Conservation (phyloP, 1,139 yeast genomes). For the Hanseniaspora sp. region DNA sequence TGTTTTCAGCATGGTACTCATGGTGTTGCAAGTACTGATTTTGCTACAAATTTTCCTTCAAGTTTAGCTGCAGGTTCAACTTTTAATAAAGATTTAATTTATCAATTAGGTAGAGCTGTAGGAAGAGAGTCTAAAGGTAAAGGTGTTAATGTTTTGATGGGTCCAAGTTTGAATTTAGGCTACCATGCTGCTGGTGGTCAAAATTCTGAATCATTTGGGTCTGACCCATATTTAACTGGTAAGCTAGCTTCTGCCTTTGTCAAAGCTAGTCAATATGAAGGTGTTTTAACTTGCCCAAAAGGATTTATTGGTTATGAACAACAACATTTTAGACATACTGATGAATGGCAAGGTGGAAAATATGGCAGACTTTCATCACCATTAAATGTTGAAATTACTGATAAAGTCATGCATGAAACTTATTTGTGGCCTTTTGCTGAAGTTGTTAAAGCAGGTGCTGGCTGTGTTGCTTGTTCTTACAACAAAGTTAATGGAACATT, state of each 20-base stretch:
- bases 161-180: slow-evolving; percentile 55
- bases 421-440: slow-evolving; percentile 62
- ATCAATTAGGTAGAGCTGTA: slow-evolving; percentile 45
- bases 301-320: slow-evolving; percentile 55
- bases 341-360: slow-evolving; percentile 39
- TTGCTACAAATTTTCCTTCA: slow-evolving; percentile 47
- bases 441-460: slow-evolving; percentile 49
- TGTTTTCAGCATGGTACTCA: slow-evolving; percentile 59
- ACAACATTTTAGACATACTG: slow-evolving; percentile 51
- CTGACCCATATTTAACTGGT: slow-evolving; percentile 56
- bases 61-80: slow-evolving; percentile 52
- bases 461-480: slow-evolving; percentile 53
- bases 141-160: slow-evolving; percentile 48
- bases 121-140: slow-evolving; percentile 46
- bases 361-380: slow-evolving; percentile 36
- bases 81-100: slow-evolving; percentile 44
- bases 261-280: slow-evolving; percentile 48
- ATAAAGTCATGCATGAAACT: slow-evolving; percentile 51
- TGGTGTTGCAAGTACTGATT: slow-evolving; percentile 51
- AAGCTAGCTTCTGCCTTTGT: slow-evolving; percentile 44
- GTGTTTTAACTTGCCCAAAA: slow-evolving; percentile 45
- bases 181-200: slow-evolving; percentile 53
- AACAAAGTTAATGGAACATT: slow-evolving; percentile 49
- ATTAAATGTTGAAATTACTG: slow-evolving; percentile 46
- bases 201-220: slow-evolving; percentile 57